Conservation (phyloP, 2,329 filamentous ascomycete species). For the Diplodia seriata region DNA sequence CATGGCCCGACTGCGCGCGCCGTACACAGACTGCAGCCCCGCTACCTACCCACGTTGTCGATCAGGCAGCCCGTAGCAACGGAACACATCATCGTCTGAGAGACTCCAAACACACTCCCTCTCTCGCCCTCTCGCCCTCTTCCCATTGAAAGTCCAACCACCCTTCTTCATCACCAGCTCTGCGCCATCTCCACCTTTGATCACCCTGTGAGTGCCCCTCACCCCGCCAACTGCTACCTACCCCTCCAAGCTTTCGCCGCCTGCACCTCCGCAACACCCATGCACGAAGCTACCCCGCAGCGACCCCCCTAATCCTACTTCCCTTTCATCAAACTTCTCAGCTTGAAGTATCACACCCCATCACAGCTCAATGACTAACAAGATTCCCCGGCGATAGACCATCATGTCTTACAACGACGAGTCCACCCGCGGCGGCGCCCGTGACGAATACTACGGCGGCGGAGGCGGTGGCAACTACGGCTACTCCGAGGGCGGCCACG, state of each 20-base stretch:
- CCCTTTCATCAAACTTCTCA: neutral
- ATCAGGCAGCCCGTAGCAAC: slow-evolving; percentile 23
- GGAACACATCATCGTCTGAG: neutral
- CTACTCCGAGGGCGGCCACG: too few species aligned
- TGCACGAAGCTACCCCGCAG: slow-evolving; percentile 22
- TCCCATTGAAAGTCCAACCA: neutral
- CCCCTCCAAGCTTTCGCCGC: neutral
- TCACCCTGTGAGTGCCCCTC: slow-evolving; percentile 11
- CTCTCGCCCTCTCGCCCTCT: neutral
- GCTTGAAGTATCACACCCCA: too few species aligned
- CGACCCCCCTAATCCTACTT: neutral
- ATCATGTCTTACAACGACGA: slow-evolving; percentile 46
- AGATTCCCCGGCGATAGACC: neutral
- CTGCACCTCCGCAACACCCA: neutral
- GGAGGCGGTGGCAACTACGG: too few species aligned
- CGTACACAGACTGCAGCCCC: neutral
- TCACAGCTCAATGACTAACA: neutral
- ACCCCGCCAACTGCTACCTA: neutral
- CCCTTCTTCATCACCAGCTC: neutral
- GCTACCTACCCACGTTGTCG: slow-evolving; percentile 13
- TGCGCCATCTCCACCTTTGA: neutral
- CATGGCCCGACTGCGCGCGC: neutral
- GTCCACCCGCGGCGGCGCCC: slow-evolving; percentile 33
- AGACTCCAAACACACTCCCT: neutral
- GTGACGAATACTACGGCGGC: slow-evolving; percentile 43